Base-by-base conservation (phyloP, 2,329 filamentous ascomycete species). In the Ilyonectria destructans region DNA sequence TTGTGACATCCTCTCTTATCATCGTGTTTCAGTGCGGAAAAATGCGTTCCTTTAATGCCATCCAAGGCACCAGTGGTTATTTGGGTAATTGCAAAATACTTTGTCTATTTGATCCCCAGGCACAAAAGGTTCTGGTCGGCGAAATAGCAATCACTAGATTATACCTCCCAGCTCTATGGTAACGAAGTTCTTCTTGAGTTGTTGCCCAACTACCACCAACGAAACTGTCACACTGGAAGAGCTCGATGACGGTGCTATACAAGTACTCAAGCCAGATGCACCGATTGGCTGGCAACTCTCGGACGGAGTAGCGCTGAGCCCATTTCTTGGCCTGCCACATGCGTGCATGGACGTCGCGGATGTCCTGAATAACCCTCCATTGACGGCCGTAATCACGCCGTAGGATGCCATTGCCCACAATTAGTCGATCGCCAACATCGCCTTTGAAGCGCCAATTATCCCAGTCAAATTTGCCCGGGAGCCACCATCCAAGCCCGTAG, bases 371-470 rank as follows among this genome's bases (percentile, higher is more conserved):
- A 1, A 58, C 15, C 37, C 13, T 45, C 56, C 56, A 58, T 9
- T 58, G 56, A 35, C 56, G 37, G 17, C 56, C 40, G 31, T 58
- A 58, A 4, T 58, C 56, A 33, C 37, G 2, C 37, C 1, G 56
- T 6, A 58, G 56, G 12, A 58, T 58, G 10, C 5, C 8, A 21
- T 58, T 58, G 23, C 43, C 56, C 56, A 15, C 43, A 1, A 45
- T 58, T 2, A 58, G 56, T 58, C 56, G 40, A 0, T 58, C 56
- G 23, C 40, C 37, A 15, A 58, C 56, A 10, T 58, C 40, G 7
- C 0, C 6, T 7, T 58, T 58, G 43, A 58, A 58, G 43, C 56
- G 56, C 43, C 56, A 58, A 46, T 58, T 58, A 46, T 58, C 56
- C 56, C 56, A 58, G 26, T 58, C 43, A 33, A 35, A 58, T 9